Evolutionary conservation across 495 filamentous ascomycete species (phyloP), one percentile per base, ranked within the genome.

Genomic region (Penicillium dipodomyicola): DNA sequence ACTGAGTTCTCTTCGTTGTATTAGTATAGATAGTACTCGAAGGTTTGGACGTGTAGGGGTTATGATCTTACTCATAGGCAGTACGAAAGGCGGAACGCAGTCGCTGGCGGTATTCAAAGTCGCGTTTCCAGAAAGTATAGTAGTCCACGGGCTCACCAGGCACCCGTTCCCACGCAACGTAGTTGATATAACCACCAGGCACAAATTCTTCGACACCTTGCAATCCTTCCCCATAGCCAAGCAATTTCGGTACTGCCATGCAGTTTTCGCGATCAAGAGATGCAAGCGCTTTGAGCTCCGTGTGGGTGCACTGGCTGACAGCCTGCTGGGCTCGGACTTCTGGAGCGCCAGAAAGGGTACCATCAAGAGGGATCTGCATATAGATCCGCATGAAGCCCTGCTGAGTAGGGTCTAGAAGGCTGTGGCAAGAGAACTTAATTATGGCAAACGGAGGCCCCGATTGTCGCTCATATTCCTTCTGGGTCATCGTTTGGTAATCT

Each of bases 171-270:
- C 47, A 49, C 29, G 19, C 47, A 49, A 49, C 29, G 32, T 49
- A 49, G 47, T 49, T 49, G 47, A 49, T 49, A 5, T 49, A 49
- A 19, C 47, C 47, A 37, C 47, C 47, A 49, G 47, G 47, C 32
- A 35, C 47, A 3, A 15, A 37, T 12, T 49, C 47, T 15, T 49
- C 17, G 19, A 19, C 15, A n/a, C 27, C 47, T 49, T 49, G 47
- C 11, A 37, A 33, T 19, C 8, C 17, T 49, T 49, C 47, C 29
- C 30, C 29, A 22, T 33, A 37, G 47, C 47, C 47, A 49, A 49
- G 47, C 10, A 49, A 35, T 49, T 37, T 33, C 19, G 47, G 47
- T 49, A 49, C 47, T 49, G 32, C 30, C n/a, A 19, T 49, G 22
- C 47, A 49, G 47, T 49, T 35, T 49, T 33, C 47, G 12, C 17